These are phyloP conservation scores for Leccinum longicurvipes DNA, from an alignment of 768 basidiomycete genomes.

Conservation along the genomic window DNA sequence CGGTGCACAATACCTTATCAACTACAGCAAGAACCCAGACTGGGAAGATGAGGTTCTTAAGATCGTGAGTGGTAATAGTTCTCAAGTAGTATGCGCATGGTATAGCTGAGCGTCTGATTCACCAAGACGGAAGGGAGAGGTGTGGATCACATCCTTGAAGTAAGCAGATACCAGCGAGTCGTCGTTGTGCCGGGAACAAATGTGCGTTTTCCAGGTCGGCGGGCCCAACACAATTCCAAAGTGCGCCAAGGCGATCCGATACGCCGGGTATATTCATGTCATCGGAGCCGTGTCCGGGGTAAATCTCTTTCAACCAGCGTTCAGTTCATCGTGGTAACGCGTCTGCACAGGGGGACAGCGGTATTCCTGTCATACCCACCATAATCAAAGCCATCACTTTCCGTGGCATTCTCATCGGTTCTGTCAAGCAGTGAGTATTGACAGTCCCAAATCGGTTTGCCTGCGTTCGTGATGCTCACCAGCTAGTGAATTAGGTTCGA, in stretches of 20 bases:
- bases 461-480: background rate
- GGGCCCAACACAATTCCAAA: constrained; percentile 49
- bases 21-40: constrained; percentile 54
- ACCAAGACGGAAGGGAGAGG: constrained; percentile 30
- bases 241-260: constrained; percentile 37
- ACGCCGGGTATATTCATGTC: constrained; percentile 44
- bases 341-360: constrained; percentile 19
- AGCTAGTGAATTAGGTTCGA: constrained; percentile 38
- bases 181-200: background rate
- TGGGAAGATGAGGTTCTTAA: constrained; percentile 48
- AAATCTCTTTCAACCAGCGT: background rate
- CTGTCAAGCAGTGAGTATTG: constrained; percentile 57
- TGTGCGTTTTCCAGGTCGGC: constrained; percentile 40
- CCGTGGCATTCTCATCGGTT: constrained; percentile 55
- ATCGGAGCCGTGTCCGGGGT: constrained; percentile 53
- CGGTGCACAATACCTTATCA: constrained; percentile 55
- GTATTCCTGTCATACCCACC: constrained; percentile 32
- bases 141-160: constrained; percentile 36
- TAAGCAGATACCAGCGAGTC: background rate
- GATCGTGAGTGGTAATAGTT: background rate
- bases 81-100: too few relatives aligned
- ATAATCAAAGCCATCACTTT: constrained; percentile 41
- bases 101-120: background rate
- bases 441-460: background rate
- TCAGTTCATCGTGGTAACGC: background rate